phyloP scores from a whole-genome alignment of 148 eudicot genomes.

The Limonium bicolor region DNA sequence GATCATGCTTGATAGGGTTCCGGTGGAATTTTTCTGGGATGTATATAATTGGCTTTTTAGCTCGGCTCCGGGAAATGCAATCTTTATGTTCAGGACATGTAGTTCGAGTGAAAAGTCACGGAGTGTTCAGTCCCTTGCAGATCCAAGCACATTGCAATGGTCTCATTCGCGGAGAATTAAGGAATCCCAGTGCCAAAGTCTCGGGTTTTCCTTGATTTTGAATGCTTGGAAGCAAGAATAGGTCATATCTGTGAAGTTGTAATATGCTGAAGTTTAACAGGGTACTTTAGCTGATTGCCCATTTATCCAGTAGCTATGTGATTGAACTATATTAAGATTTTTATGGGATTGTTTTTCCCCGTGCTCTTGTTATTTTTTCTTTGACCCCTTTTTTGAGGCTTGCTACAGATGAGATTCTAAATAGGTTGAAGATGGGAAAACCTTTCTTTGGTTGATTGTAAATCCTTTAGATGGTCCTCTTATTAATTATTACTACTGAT shows the following conservation, averaged over 20 bases:
- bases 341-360: conserved; percentile 17
- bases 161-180: conserved; percentile 29
- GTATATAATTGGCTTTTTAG: conserved; percentile 50
- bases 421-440: neutral
- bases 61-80: conserved; percentile 36
- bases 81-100: conserved; percentile 45
- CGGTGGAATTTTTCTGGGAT: conserved; percentile 53
- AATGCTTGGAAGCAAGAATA: conserved; percentile 59
- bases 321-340: conserved; percentile 13
- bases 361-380: too few species aligned
- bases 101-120: conserved; percentile 41
- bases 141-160: conserved; percentile 21
- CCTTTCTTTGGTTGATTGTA: too few species aligned
- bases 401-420: too few species aligned
- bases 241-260: conserved; percentile 13
- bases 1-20: conserved; percentile 36
- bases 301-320: conserved; percentile 16
- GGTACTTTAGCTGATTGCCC: conserved; percentile 20
- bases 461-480: too few species aligned
- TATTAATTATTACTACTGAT: too few species aligned
- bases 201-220: conserved; percentile 42
- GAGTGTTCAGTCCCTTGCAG: conserved; percentile 27
- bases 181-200: conserved; percentile 33
- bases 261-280: conserved; percentile 31
- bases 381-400: too few species aligned